These are phyloP conservation scores for Tuber umbilicatum DNA, from an alignment of 495 filamentous ascomycete species.

Conservation along the genomic window DNA sequence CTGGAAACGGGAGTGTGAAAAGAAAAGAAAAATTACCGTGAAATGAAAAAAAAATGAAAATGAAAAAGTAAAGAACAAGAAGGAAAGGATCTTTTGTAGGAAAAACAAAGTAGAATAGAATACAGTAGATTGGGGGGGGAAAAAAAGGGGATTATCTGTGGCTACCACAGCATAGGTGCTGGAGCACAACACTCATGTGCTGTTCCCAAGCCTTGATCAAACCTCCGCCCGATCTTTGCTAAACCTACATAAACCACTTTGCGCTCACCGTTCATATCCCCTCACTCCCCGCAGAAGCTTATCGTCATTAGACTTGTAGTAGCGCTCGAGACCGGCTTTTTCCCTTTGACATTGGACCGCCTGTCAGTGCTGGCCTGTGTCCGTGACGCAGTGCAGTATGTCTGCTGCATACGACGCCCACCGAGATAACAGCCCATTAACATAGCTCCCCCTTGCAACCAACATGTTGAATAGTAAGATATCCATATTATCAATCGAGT, in stretches of 20 bases:
- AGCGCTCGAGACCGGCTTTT: not conserved
- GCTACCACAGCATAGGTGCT: not conserved
- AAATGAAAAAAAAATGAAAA: not conserved
- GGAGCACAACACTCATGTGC: not conserved
- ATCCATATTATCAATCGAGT: not conserved
- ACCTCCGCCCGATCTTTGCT: constrained; percentile 17
- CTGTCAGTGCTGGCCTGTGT: not conserved
- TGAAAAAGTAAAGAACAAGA: not conserved
- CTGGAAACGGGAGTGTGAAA: not conserved
- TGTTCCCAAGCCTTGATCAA: constrained; percentile 33
- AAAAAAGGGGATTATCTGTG: constrained; percentile 8
- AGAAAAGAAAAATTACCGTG: not conserved
- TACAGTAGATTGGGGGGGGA: no score
- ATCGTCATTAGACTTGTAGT: not conserved
- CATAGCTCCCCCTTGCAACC: not conserved
- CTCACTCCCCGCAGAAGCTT: not conserved
- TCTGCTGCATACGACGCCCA: not conserved
- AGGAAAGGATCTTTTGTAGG: not conserved
- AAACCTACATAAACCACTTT: not conserved
- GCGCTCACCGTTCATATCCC: not conserved
- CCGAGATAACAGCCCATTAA: not conserved
- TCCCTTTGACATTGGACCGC: not conserved
- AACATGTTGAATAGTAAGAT: not conserved
- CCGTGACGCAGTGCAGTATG: not conserved
- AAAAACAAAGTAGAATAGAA: not conserved